Base-by-base conservation (phyloP, 140 eudicot genomes). In the Erigeron philadelphicus region DNA sequence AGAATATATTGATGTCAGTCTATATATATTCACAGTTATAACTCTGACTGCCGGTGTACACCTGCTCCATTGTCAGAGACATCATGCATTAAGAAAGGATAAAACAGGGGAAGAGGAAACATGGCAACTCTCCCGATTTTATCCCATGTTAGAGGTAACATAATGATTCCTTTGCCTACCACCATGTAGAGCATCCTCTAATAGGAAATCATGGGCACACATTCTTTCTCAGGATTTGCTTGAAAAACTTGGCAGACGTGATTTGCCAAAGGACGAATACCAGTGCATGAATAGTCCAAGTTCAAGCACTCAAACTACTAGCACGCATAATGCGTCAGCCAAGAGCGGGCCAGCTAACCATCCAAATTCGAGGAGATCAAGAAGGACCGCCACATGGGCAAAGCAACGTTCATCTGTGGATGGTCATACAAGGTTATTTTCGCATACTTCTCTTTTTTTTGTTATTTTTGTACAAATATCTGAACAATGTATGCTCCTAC, bases 351-450 rank as follows among this genome's bases (percentile, higher is more conserved):
- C 82, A n/a, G 48, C 25, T 58, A 66, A 66, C 61, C 79, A 72
- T 81, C 94, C 97, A 49, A 83, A 81, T 56, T 94, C 99, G 61
- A 76, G 93, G 91, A 85, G 99, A 83, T 94, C 99, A 72, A 87
- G 96, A 76, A 81, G 97, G 78, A 94, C 99, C 0, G 85, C 97
- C 49, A 87, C 84, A 23, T 87, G 94, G 95, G 97, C 95, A 68
- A 71, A 73, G 61, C 81, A 57, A 6, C 85, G 73, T 43, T 15
- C 77, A 48, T 82, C 94, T 81, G 95, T 69, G 58, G 99, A 87
- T 76, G 98, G 90, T 61, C 75, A 80, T 77, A 70, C 93, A 47
- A 85, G 95, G 93, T 78, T 65, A 18, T 63, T 19, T 61, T 43
- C 17, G 35, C 15, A 43, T 19, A 35, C 40, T 52, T 40, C 15